phyloP scores from a whole-genome alignment of 176 grass and related monocot genomes.

The Rhynchospora pubera region DNA sequence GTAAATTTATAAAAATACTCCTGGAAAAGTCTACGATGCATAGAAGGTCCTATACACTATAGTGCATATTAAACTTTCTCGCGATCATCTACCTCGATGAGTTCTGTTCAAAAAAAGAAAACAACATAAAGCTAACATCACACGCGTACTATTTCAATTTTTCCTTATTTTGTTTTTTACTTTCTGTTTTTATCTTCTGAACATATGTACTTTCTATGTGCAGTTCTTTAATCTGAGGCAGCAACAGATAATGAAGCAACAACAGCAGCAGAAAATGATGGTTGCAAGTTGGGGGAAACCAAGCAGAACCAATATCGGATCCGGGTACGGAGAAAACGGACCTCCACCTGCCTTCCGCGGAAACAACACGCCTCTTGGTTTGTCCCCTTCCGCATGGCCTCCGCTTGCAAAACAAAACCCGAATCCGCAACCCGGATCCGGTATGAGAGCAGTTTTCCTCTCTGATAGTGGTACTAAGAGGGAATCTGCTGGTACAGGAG shows the following conservation, averaged over 20 bases:
- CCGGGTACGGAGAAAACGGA: neutral
- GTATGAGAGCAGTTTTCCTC: constrained; percentile 70
- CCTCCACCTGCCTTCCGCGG: neutral
- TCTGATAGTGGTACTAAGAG: constrained; percentile 29
- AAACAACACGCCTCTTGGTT: constrained; percentile 7
- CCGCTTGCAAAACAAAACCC: constrained; percentile 38
- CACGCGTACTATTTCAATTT: too few species aligned
- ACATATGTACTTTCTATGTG: neutral
- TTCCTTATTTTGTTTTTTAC: neutral
- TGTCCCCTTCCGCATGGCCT: constrained; percentile 41
- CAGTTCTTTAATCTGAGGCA: constrained; percentile 78
- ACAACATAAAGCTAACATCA: too few species aligned
- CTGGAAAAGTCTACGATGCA: too few species aligned
- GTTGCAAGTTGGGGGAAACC: constrained; percentile 11
- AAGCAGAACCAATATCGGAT: neutral
- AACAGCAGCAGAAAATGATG: constrained; percentile 39
- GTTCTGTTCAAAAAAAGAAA: too few species aligned
- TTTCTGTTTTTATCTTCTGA: neutral
- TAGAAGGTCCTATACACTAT: too few species aligned
- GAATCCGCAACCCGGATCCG: neutral
- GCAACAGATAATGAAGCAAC: constrained; percentile 62
- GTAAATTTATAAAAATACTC: too few species aligned
- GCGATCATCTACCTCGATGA: too few species aligned
- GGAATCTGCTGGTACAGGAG: constrained; percentile 77
- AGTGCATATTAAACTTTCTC: too few species aligned